Base-by-base conservation (phyloP, 1,284 basidiomycete species). In the Trametes versicolor region DNA sequence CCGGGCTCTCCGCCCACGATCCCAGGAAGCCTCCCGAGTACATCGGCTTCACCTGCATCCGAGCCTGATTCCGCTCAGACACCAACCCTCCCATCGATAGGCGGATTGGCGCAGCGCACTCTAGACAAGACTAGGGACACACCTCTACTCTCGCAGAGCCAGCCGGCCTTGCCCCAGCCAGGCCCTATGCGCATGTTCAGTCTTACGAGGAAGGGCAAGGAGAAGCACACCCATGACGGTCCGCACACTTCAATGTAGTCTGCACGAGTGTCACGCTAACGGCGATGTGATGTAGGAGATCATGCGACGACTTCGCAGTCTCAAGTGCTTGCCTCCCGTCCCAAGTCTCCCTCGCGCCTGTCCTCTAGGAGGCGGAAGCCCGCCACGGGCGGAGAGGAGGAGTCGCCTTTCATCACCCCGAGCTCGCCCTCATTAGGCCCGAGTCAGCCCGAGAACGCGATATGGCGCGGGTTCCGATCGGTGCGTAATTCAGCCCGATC, bases 371-470 rank as follows among this genome's bases (percentile, higher is more conserved):
- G 53, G n/a, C 69, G 66, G 47, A 23, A 60, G 4, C 58, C 65
- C 5, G 58, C 65, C 34, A 43, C 65, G 7, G 50, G 60, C 23
- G 54, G 65, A 25, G 70, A 74, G n/a, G 88, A 92, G 66, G 91
- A 93, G 69, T 92, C 90, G 32, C 92, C 92, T 2, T 93, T 93
- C 72, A 91, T 94, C 60, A 84, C 82, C 3, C 91, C 92, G 29
- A 87, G 83, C 36, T 93, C 90, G 13, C 91, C 91, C 13, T 82
- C 84, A 12, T 74, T 82, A 49, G 69, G 72, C 3, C 77, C 81
- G 9, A 71, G 71, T 41, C 81, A 84, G 36, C 81, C 86, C 3
- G 75, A 83, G 23, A 72, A 85, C 53, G 79, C 79, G 57, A 79
- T 87, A 25, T 89, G 90, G 70, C 83, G 84, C 34, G 88, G 87